Evolutionary conservation across 257 asterid genomes (phyloP).

Genomic region (Solanum clarkiae): DNA sequence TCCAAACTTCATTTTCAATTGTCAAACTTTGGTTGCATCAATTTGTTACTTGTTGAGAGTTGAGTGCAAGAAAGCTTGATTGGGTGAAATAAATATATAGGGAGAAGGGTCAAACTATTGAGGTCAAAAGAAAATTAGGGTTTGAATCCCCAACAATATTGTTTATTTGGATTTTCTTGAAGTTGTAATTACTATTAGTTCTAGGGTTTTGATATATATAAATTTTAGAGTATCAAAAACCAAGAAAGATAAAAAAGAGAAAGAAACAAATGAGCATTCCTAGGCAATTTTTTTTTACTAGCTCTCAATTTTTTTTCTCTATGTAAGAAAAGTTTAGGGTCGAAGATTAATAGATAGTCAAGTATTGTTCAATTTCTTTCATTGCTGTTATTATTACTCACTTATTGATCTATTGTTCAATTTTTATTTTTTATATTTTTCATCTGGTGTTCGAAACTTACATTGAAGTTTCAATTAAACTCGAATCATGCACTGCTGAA

Average conservation of each 20-base stretch:
- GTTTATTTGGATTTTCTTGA: background rate
- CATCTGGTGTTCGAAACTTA: no score
- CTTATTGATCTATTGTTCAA: no score
- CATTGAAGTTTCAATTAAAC: no score
- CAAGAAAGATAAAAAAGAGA: constrained; percentile 5
- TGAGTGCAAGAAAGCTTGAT: background rate
- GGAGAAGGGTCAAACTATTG: background rate
- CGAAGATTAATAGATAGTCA: no score
- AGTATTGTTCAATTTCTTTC: background rate
- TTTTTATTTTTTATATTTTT: no score
- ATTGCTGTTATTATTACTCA: background rate
- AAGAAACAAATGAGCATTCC: constrained; percentile 18
- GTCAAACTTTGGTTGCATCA: background rate
- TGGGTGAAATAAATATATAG: background rate
- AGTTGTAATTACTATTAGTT: background rate
- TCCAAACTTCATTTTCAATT: background rate
- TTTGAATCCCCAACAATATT: constrained; percentile 11
- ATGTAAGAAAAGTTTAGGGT: no score
- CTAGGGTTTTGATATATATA: background rate
- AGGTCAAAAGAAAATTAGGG: constrained; percentile 13
- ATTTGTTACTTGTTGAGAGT: background rate
- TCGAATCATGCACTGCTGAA: no score
- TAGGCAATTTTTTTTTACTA: constrained; percentile 5
- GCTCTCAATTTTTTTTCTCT: background rate
- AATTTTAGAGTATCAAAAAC: background rate